Evolutionary conservation across 1,284 basidiomycete species (phyloP).

Genomic region (Naganishia sp.): DNA sequence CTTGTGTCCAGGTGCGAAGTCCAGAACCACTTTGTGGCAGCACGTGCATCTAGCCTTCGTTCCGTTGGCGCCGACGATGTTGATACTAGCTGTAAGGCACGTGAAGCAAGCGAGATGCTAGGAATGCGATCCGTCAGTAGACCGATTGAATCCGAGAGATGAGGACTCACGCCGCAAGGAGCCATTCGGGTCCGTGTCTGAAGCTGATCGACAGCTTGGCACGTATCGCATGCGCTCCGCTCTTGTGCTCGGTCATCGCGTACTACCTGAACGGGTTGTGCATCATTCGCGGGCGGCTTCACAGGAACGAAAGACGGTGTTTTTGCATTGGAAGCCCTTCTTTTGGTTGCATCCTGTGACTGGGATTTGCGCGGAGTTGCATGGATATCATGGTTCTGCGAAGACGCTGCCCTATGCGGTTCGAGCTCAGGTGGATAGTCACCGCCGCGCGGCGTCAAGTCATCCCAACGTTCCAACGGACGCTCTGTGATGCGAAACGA

Average conservation of each 20-base stretch:
- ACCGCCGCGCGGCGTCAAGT: not conserved
- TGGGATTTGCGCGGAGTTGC: not conserved
- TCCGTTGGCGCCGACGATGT: constrained; percentile 29
- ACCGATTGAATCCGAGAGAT: not conserved
- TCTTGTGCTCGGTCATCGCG: not conserved
- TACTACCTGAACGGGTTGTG: too few species aligned
- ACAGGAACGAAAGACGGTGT: too few species aligned
- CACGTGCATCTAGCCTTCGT: constrained; percentile 15
- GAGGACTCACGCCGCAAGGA: constrained; percentile 23
- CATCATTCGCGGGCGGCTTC: not conserved
- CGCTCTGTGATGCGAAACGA: not conserved
- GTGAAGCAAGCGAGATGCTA: constrained; percentile 33
- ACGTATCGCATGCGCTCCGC: constrained; percentile 15
- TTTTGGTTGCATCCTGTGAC: not conserved
- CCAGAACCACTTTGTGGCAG: constrained; percentile 18
- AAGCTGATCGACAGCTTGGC: constrained; percentile 13
- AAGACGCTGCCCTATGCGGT: not conserved
- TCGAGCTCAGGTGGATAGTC: not conserved
- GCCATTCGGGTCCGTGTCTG: constrained; percentile 46
- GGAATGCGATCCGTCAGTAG: not conserved
- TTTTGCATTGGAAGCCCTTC: too few species aligned
- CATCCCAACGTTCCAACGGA: not conserved
- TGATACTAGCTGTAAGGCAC: constrained; percentile 34
- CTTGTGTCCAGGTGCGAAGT: constrained; percentile 15
- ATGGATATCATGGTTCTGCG: not conserved